Evolutionary conservation across 495 filamentous ascomycete genomes (phyloP).

Genomic region (Penicillium soppii): DNA sequence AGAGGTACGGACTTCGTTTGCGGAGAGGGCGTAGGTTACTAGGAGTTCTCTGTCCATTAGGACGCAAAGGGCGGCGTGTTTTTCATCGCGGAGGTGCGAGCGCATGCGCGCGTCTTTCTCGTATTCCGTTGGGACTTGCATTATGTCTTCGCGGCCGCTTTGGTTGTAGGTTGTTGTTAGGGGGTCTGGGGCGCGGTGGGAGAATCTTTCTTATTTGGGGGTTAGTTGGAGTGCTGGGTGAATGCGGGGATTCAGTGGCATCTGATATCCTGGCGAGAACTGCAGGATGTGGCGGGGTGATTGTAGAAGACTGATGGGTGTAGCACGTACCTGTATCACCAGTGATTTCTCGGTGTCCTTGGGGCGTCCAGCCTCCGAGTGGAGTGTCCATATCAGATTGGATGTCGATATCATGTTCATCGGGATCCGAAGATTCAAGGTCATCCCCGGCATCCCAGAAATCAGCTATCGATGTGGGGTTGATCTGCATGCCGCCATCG

Average conservation of each 20-base stretch:
- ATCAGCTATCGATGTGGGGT: neutral
- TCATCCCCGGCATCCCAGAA: neutral
- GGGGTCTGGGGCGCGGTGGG: conserved; percentile 1
- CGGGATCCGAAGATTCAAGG: too few relatives aligned
- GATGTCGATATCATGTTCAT: neutral
- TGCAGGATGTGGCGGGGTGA: too few relatives aligned
- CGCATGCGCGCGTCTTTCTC: neutral
- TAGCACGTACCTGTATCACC: neutral
- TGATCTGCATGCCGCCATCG: conserved; percentile 11
- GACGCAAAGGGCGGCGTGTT: conserved; percentile 36
- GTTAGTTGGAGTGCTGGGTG: neutral
- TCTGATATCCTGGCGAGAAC: neutral
- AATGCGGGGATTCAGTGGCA: neutral
- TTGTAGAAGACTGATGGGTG: neutral
- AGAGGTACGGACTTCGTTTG: conserved; percentile 26
- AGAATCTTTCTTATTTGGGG: conserved; percentile 2
- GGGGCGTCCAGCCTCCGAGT: neutral
- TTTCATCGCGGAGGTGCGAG: conserved; percentile 31
- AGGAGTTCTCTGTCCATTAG: conserved; percentile 37
- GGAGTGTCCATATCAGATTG: neutral
- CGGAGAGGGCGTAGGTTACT: conserved; percentile 33
- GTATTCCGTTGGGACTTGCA: conserved; percentile 6
- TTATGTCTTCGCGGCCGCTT: neutral
- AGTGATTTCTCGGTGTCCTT: neutral
- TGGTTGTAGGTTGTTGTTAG: neutral